A percentile compares a stretch with the other conserved stretches of the same genome.
Evolutionary conservation across 129 eudicot genomes (phyloP).

Genomic region (Kitagawia praeruptora): DNA sequence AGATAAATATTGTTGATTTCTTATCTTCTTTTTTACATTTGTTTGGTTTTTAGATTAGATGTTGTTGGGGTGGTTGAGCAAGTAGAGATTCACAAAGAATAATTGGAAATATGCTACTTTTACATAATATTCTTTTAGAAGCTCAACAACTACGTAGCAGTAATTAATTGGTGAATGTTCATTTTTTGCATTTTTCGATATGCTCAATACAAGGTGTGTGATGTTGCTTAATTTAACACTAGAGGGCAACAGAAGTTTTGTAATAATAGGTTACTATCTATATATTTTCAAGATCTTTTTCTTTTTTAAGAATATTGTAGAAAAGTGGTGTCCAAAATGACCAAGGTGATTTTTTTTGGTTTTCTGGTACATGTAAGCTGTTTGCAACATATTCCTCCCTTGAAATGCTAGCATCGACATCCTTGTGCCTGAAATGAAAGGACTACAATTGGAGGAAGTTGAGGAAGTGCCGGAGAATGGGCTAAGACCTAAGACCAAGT

Average conservation of each 20-base stretch:
- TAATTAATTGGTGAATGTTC: background rate
- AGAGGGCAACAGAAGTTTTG: background rate
- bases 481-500: background rate
- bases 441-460: conserved; percentile 1
- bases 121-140: background rate
- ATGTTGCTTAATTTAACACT: background rate
- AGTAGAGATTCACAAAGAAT: background rate
- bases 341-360: background rate
- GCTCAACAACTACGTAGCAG: background rate
- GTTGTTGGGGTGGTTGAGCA: background rate
- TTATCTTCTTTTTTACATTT: background rate
- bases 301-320: too few species aligned
- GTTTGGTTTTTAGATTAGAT: background rate
- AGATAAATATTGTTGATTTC: background rate
- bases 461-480: background rate
- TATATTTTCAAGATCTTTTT: too few species aligned
- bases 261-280: background rate
- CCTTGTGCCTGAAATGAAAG: background rate
- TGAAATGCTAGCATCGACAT: background rate
- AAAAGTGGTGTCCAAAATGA: background rate
- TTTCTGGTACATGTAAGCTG: background rate
- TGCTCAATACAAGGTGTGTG: background rate
- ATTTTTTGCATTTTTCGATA: too few species aligned
- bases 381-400: background rate
- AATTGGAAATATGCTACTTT: background rate